Evolutionary conservation across 2,329 filamentous ascomycete genomes (phyloP).

Genomic region (Xylariales sp.): DNA sequence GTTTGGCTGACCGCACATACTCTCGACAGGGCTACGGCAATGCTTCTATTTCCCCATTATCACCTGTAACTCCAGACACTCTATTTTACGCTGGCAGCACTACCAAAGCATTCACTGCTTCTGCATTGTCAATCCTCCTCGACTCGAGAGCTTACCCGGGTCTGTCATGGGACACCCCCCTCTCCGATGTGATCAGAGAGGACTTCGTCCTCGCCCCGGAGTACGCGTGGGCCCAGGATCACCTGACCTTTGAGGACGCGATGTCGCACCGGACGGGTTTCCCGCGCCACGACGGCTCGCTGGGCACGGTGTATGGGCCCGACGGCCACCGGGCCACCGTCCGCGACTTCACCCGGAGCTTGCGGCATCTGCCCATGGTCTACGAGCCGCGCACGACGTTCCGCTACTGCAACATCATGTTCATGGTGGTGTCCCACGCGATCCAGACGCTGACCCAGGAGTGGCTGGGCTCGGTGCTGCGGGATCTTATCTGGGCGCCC

Average conservation of each 20-base stretch:
- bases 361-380: constrained; percentile 40
- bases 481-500: constrained; percentile 35
- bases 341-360: constrained; percentile 29
- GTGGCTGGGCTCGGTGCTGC: constrained; percentile 33
- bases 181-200: constrained; percentile 40
- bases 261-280: constrained; percentile 48
- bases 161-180: constrained; percentile 40
- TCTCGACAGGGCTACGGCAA: constrained; percentile 36
- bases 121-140: constrained; percentile 42
- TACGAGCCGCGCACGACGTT: constrained; percentile 38
- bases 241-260: constrained; percentile 48
- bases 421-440: constrained; percentile 38
- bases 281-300: constrained; percentile 34
- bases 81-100: constrained; percentile 51
- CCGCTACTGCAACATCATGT: constrained; percentile 52
- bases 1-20: too few relatives aligned
- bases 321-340: constrained; percentile 24
- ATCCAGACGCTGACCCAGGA: constrained; percentile 36
- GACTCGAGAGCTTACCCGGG: constrained; percentile 32
- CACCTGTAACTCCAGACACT: constrained; percentile 38
- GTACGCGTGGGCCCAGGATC: constrained; percentile 33
- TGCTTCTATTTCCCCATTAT: constrained; percentile 29
- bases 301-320: constrained; percentile 23
- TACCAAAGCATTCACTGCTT: constrained; percentile 51
- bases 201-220: constrained; percentile 41